phyloP scores from a whole-genome alignment of 108 stramenopile genomes.

The Phaeodactylum tricornutum region DNA sequence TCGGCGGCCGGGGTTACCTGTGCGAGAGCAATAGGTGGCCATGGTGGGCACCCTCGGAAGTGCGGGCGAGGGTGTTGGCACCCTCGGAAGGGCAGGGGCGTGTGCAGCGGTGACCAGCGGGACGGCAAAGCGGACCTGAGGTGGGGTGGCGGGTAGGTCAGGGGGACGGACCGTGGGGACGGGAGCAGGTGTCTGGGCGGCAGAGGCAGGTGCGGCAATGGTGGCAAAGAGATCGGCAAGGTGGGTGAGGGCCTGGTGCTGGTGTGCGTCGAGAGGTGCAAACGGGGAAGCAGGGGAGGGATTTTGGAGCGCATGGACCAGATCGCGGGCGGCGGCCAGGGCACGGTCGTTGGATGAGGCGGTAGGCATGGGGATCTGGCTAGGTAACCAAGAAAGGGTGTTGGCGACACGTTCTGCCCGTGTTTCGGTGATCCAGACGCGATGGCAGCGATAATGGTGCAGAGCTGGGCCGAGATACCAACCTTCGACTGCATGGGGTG shows the following conservation, averaged over 20 bases:
- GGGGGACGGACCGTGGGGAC: too few relatives aligned
- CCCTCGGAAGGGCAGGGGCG: not conserved
- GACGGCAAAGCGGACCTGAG: too few relatives aligned
- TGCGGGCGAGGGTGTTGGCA: not conserved
- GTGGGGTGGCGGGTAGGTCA: too few relatives aligned
- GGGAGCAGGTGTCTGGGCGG: too few relatives aligned
- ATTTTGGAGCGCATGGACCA: not conserved
- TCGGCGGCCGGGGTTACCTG: too few relatives aligned
- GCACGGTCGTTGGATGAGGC: not conserved
- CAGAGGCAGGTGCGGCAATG: too few relatives aligned
- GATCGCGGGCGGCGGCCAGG: not conserved
- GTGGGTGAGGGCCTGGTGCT: not conserved
- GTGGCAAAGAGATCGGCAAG: not conserved
- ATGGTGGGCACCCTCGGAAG: too few relatives aligned
- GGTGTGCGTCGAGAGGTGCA: not conserved
- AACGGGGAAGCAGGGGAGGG: not conserved
- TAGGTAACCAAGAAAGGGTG: not conserved
- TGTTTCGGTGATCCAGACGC: not conserved
- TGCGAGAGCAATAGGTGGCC: too few relatives aligned
- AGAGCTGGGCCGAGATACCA: constrained; percentile 28
- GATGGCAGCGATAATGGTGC: not conserved
- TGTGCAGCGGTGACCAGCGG: too few relatives aligned
- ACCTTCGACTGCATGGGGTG: constrained; percentile 7
- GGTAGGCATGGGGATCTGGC: not conserved
- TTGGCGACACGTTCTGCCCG: not conserved